phyloP scores from a whole-genome alignment of 2,329 filamentous ascomycete genomes.

The Phyllosticta capitalensis region DNA sequence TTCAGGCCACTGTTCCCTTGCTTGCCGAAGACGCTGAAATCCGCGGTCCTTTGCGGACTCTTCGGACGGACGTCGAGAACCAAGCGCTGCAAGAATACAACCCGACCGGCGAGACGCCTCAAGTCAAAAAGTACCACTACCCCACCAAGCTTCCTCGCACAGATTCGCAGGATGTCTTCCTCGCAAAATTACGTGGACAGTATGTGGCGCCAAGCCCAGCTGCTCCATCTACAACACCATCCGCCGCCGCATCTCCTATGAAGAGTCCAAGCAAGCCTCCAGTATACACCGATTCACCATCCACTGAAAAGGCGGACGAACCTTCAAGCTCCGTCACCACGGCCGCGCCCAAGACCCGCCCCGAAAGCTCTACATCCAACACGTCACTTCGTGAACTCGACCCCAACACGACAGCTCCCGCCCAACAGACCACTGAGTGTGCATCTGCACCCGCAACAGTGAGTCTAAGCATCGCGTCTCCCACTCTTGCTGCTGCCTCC shows the following conservation, averaged over 20 bases:
- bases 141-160: slow-evolving; percentile 72
- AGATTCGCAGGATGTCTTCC: slow-evolving; percentile 47
- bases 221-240: slow-evolving; percentile 15
- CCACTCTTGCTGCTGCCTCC: slow-evolving; percentile 18
- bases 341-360: slow-evolving; percentile 1
- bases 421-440: slow-evolving; percentile 14
- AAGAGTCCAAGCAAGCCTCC: slow-evolving; percentile 41
- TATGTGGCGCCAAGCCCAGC: slow-evolving; percentile 14
- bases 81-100: slow-evolving; percentile 68
- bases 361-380: slow-evolving; percentile 17
- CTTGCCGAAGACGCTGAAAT: slow-evolving; percentile 47
- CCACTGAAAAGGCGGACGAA: slow-evolving; percentile 17
- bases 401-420: slow-evolving; percentile 32
- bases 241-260: slow-evolving; percentile 20
- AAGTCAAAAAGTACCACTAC: slow-evolving; percentile 72
- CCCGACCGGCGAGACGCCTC: slow-evolving; percentile 77
- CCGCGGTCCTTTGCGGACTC: slow-evolving; percentile 58
- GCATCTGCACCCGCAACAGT: slow-evolving; percentile 22
- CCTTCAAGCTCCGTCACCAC: slow-evolving; percentile 5
- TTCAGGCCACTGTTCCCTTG: slow-evolving; percentile 53
- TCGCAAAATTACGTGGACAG: slow-evolving; percentile 37
- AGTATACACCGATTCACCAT: slow-evolving; percentile 41
- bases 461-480: slow-evolving; percentile 1
- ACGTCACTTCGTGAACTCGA: slow-evolving; percentile 38
- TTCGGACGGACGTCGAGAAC: slow-evolving; percentile 58